Conservation (phyloP, 2,329 filamentous ascomycete species). For the Emergomyces africanus region DNA sequence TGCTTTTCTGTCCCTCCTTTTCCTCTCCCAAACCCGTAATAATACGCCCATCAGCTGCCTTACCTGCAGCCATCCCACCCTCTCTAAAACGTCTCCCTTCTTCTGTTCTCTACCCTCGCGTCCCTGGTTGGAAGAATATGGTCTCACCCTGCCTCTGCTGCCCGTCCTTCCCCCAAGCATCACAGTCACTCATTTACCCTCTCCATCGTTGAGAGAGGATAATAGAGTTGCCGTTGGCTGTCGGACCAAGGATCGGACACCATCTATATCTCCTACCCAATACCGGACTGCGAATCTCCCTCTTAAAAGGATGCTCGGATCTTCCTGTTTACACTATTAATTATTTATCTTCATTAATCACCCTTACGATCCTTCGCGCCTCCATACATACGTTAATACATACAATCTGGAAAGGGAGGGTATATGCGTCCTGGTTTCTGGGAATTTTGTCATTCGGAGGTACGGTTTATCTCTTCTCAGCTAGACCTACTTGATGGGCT, state of each 20-base stretch:
- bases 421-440: neutral
- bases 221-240: neutral
- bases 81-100: neutral
- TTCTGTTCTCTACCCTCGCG: neutral
- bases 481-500: neutral
- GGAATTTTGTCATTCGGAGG: neutral
- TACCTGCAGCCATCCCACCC: constrained; percentile 1
- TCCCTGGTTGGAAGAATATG: neutral
- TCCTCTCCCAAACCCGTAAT: neutral
- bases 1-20: neutral
- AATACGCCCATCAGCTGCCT: neutral
- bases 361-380: neutral
- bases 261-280: neutral
- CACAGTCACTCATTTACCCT: neutral
- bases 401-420: neutral
- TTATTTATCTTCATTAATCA: constrained; percentile 1
- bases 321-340: neutral
- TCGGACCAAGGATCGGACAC: neutral
- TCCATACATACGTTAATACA: neutral
- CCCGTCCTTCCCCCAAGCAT: neutral
- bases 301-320: neutral
- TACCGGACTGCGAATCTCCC: neutral
- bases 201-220: neutral
- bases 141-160: neutral
- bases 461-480: neutral